Evolutionary conservation across 345 rosid genomes (phyloP).

Genomic region (Gossypium australe): DNA sequence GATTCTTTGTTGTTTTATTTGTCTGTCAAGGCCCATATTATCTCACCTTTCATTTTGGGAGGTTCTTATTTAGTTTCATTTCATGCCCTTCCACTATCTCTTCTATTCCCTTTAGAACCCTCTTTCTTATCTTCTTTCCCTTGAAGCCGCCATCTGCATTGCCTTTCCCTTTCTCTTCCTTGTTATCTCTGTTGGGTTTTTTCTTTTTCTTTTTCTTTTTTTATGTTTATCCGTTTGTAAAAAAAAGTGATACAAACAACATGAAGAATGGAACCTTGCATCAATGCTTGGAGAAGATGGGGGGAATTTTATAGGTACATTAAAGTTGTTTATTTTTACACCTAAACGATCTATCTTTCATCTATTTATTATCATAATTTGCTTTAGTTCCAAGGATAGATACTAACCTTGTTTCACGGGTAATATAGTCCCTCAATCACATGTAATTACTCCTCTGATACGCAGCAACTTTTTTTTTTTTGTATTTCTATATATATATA

Average conservation of each 20-base stretch:
- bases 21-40: neutral
- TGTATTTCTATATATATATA: too few species aligned
- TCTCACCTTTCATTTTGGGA: neutral
- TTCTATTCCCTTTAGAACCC: slow-evolving; percentile 4
- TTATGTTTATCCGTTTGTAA: slow-evolving; percentile 4
- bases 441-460: slow-evolving; percentile 24
- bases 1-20: neutral
- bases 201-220: neutral
- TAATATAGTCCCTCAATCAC: slow-evolving; percentile 24
- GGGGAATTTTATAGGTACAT: slow-evolving; percentile 16
- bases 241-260: neutral
- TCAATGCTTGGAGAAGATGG: slow-evolving; percentile 1
- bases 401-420: slow-evolving; percentile 40
- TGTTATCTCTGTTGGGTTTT: slow-evolving; percentile 8
- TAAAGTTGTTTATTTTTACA: neutral
- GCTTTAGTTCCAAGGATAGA: slow-evolving; percentile 13
- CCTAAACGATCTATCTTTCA: neutral
- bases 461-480: slow-evolving; percentile 14
- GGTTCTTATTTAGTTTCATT: neutral
- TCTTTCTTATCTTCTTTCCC: slow-evolving; percentile 3
- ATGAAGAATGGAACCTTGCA: slow-evolving; percentile 13
- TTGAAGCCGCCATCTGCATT: neutral
- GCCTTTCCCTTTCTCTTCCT: neutral
- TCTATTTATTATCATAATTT: neutral
- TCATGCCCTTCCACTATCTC: slow-evolving; percentile 21